Evolutionary conservation across 1,139 yeast genomes (phyloP), one percentile per base, ranked within the genome.

Genomic region (Kazachstania sp.): DNA sequence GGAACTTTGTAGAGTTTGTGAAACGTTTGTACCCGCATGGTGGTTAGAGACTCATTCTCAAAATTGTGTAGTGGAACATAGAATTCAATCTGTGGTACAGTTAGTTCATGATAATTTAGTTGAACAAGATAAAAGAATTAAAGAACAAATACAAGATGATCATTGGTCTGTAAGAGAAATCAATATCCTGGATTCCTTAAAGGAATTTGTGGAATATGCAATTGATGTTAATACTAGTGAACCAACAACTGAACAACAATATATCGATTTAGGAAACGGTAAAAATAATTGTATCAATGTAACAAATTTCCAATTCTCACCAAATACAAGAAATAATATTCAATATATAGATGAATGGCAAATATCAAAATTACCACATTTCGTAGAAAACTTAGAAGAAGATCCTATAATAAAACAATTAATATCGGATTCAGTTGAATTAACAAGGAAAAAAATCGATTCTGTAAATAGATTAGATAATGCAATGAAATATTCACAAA

Each of bases 1-100:
- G 41, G 86, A 87, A 40, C 70, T 90, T 38, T 94, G 99, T 64
- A 74, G 96, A 45, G 88, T 94, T 19, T 94, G 99, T 66, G 99
- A 94, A 60, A 79, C 81, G 29, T 77, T 78, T 45, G 80, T 90
- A n/a, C 97, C 96, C 1, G 87, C 92, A 1, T 94, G 98, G 98
- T 92, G 95, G 82, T 73, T 92, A 44, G 98, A 90, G 59, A 77
- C 83, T 45, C 99, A 94, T 66, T 83, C 94, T 1, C 95, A 88
- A 60, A 71, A 86, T 46, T 94, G 99, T 59, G 71, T 86, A 29
- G 78, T 86, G 39, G 97, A 88, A 61, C 95, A 88, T 65, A 77
- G 83, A 55, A 78, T 85, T 3, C 87, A 82, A 58, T 90, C 88
- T 52, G 82, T 83, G 40, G 78, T 92, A n/a, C 87, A 84, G 57